phyloP scores from a whole-genome alignment of 306 rosid species.

The Vigna angularis region DNA sequence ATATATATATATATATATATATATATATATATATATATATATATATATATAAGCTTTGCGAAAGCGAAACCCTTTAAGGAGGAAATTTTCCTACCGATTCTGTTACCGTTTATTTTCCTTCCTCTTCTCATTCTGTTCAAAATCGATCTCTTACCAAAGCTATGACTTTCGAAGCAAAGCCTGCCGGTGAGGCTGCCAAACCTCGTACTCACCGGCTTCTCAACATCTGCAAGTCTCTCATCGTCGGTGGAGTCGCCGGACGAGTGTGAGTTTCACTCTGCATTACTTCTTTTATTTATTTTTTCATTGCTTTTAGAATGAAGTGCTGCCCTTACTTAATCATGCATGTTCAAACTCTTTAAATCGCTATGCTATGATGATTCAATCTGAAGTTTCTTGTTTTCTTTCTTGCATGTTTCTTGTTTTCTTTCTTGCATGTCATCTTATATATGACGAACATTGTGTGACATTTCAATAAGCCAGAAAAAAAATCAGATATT shows the following conservation, averaged over 20 bases:
- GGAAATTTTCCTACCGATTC: background rate
- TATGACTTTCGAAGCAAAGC: conserved; percentile 59
- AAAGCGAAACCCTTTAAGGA: conserved; percentile 8
- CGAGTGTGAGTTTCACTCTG: conserved; percentile 65
- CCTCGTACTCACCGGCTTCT: conserved; percentile 57
- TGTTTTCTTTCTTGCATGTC: background rate
- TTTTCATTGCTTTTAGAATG: background rate
- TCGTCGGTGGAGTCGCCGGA: conserved; percentile 80
- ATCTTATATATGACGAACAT: too few species aligned
- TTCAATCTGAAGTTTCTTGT: too few species aligned
- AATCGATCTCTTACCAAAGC: background rate
- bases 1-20: too few species aligned
- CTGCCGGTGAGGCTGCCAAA: conserved; percentile 53
- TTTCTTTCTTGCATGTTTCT: background rate
- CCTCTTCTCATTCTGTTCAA: background rate
- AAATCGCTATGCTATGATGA: too few species aligned
- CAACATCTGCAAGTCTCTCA: conserved; percentile 68
- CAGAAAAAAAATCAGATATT: background rate
- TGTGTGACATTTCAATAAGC: background rate
- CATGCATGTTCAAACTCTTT: background rate
- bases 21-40: too few species aligned
- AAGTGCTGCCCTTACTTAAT: background rate
- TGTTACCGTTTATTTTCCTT: background rate
- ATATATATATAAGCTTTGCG: background rate
- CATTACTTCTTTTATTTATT: background rate